These are phyloP conservation scores for Brettanomyces naardenensis DNA, from an alignment of 805 yeast genomes.

Conservation along the genomic window DNA sequence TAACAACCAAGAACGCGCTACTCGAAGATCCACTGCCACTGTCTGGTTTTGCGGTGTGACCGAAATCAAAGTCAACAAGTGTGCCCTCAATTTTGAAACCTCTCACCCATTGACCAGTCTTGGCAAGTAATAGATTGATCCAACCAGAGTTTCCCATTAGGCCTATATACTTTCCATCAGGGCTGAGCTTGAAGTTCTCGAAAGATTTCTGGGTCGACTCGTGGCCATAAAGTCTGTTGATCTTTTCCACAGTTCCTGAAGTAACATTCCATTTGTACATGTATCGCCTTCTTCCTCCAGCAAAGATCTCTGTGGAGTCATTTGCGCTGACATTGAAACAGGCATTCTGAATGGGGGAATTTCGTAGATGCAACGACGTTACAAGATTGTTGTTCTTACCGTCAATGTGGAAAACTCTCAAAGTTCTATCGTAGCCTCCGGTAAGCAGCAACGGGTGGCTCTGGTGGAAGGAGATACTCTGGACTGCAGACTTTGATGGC, in stretches of 20 bases:
- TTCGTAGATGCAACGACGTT: constrained; percentile 70
- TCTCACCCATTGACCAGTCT: constrained; percentile 77
- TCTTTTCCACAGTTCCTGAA: constrained; percentile 61
- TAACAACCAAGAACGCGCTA: constrained; percentile 40
- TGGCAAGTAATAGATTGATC: constrained; percentile 72
- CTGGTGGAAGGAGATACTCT: constrained; percentile 78
- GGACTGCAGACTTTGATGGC: constrained; percentile 74
- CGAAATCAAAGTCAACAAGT: constrained; percentile 72
- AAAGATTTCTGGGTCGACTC: constrained; percentile 77
- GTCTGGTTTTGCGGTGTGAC: constrained; percentile 11
- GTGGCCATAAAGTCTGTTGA: constrained; percentile 87
- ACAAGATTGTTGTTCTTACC: constrained; percentile 78
- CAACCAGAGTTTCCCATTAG: constrained; percentile 84
- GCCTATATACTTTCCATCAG: constrained; percentile 65
- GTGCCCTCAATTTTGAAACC: constrained; percentile 89
- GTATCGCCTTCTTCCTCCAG: constrained; percentile 87
- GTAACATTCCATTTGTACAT: constrained; percentile 87
- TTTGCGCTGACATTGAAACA: constrained; percentile 45
- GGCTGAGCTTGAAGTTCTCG: constrained; percentile 77
- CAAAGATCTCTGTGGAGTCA: constrained; percentile 48
- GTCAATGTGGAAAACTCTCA: constrained; percentile 84
- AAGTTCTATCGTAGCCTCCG: constrained; percentile 87
- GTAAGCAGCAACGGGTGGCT: constrained; percentile 75
- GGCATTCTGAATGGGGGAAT: constrained; percentile 76
- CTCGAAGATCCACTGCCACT: constrained; percentile 20